These are phyloP conservation scores for Vaccinium darrowii DNA, from an alignment of 148 eudicot species.

Conservation along the genomic window DNA sequence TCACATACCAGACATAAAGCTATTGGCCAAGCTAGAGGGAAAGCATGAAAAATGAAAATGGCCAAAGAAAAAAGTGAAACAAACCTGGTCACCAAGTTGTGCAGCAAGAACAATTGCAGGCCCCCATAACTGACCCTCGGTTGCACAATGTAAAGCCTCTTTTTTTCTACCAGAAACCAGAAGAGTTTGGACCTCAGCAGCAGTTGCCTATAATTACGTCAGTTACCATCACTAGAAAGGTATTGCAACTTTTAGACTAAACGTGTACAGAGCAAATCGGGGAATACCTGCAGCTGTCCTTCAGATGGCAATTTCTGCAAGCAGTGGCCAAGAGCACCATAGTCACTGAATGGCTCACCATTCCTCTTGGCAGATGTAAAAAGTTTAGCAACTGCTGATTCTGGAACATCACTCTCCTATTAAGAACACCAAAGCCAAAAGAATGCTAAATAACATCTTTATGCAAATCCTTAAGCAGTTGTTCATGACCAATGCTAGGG, in stretches of 20 bases:
- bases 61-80: neutral
- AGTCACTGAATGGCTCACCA: constrained; percentile 34
- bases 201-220: constrained; percentile 53
- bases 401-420: constrained; percentile 77
- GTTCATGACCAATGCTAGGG: neutral
- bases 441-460: neutral
- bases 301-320: constrained; percentile 75
- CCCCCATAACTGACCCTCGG: constrained; percentile 84
- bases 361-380: constrained; percentile 61
- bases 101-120: constrained; percentile 84
- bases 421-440: constrained; percentile 14
- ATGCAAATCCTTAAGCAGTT: neutral
- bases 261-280: neutral
- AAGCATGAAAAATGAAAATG: neutral
- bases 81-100: constrained; percentile 82
- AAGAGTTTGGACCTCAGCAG: constrained; percentile 78
- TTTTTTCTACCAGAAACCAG: constrained; percentile 81
- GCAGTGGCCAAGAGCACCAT: constrained; percentile 49
- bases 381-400: constrained; percentile 72
- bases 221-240: constrained; percentile 14
- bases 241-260: constrained; percentile 11
- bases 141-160: constrained; percentile 83
- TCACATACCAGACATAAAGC: constrained; percentile 3
- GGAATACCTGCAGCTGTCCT: constrained; percentile 61
- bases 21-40: neutral